phyloP scores from a whole-genome alignment of 805 yeast species.

The Sungouiella blattae region DNA sequence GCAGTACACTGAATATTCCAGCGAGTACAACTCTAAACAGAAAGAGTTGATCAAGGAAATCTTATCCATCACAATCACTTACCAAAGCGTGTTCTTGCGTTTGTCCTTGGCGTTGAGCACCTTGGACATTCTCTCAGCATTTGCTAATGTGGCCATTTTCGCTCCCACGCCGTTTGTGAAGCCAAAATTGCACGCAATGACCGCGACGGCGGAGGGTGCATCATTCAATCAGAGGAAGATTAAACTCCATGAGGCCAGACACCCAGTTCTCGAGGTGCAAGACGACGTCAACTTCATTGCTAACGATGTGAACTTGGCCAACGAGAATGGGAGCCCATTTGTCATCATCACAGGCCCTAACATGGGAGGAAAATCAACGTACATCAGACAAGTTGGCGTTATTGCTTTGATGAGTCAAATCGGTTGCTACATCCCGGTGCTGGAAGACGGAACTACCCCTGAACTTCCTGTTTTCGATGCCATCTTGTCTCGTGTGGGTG shows the following conservation, averaged over 20 bases:
- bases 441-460: constrained; percentile 44
- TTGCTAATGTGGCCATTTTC: constrained; percentile 74
- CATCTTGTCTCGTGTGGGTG: constrained; percentile 94
- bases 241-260: constrained; percentile 72
- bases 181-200: constrained; percentile 64
- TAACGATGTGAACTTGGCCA: constrained; percentile 72
- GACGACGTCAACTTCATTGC: constrained; percentile 89
- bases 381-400: constrained; percentile 85
- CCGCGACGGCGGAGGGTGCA: constrained; percentile 20
- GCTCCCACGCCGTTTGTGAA: constrained; percentile 80
- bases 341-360: constrained; percentile 91
- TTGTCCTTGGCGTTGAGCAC: constrained; percentile 63
- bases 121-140: constrained; percentile 78
- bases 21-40: constrained; percentile 73
- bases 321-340: constrained; percentile 53
- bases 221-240: constrained; percentile 43
- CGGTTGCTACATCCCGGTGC: constrained; percentile 85
- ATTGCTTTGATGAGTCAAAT: constrained; percentile 84
- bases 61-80: constrained; percentile 74
- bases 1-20: constrained; percentile 55
- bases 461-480: constrained; percentile 86
- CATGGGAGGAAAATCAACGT: constrained; percentile 97
- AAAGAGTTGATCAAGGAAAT: constrained; percentile 78
- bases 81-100: constrained; percentile 71
- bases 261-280: constrained; percentile 91